A percentile compares a stretch with the other conserved stretches of the same genome.
phyloP scores from a whole-genome alignment of 2,329 filamentous ascomycete species.

The Cytospora paraplurivora region DNA sequence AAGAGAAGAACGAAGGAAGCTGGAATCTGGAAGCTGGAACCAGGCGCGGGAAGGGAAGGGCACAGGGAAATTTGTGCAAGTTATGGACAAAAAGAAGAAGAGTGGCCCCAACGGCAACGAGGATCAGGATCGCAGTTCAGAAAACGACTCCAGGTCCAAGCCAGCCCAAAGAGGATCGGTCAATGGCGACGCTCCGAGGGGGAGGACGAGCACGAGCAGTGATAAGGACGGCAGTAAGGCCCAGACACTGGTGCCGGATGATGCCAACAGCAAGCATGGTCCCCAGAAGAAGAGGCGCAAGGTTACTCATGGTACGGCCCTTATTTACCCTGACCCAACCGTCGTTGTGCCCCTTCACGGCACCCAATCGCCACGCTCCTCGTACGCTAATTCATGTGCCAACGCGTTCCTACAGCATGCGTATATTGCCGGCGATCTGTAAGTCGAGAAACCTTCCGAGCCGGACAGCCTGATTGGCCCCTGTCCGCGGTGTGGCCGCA shows the following conservation, averaged over 20 bases:
- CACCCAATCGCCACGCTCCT: constrained; percentile 33
- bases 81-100: constrained; percentile 38
- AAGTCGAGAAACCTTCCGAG: constrained; percentile 51
- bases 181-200: constrained; percentile 20
- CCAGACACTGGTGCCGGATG: constrained; percentile 35
- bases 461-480: constrained; percentile 30
- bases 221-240: constrained; percentile 27
- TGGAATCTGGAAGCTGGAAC: constrained; percentile 1
- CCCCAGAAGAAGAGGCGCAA: constrained; percentile 80
- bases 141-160: constrained; percentile 41
- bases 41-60: constrained; percentile 7
- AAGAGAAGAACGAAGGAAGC: constrained; percentile 37
- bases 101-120: constrained; percentile 41
- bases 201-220: constrained; percentile 25
- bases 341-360: constrained; percentile 27
- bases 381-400: constrained; percentile 36
- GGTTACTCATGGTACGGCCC: constrained; percentile 78
- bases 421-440: constrained; percentile 90
- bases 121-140: constrained; percentile 44
- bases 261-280: constrained; percentile 50
- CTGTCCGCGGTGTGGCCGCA: constrained; percentile 24
- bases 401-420: constrained; percentile 66
- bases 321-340: constrained; percentile 30
- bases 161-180: constrained; percentile 29
- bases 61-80: constrained; percentile 31